Percentiles rank a stretch among this genome's conserved stretches.
Conservation (phyloP, 768 basidiomycete genomes). For the Rhodotorula taiwanensis region DNA sequence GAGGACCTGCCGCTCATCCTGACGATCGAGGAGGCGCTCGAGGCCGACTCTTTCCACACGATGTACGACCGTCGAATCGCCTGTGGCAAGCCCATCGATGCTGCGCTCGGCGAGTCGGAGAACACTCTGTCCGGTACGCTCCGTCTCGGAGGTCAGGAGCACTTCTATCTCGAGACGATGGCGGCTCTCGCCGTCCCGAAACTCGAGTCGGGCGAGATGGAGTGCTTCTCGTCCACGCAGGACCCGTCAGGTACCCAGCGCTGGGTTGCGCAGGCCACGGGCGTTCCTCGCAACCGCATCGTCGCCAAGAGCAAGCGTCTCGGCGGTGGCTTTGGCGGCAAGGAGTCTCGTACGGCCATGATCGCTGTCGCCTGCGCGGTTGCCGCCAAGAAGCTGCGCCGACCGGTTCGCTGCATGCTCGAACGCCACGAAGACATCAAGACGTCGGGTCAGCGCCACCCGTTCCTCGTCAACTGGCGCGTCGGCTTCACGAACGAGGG, state of each 20-base stretch:
- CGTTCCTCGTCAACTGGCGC: slow-evolving; percentile 34
- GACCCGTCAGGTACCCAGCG: slow-evolving; percentile 37
- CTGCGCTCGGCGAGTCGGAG: slow-evolving; percentile 33
- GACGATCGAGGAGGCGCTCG: slow-evolving; percentile 39
- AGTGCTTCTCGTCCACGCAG: slow-evolving; percentile 37
- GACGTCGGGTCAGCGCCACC: slow-evolving; percentile 39
- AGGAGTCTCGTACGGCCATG: slow-evolving; percentile 33
- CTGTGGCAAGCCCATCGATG: slow-evolving; percentile 29
- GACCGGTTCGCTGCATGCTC: slow-evolving; percentile 39
- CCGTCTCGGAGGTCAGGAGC: slow-evolving; percentile 18
- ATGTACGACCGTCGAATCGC: slow-evolving; percentile 29
- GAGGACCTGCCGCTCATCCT: slow-evolving; percentile 39
- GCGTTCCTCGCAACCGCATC: slow-evolving; percentile 38
- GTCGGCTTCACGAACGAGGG: slow-evolving; percentile 39
- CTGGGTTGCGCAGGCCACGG: slow-evolving; percentile 37
- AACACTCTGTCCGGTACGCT: slow-evolving; percentile 30
- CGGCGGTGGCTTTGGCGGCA: slow-evolving; percentile 40
- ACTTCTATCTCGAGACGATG: slow-evolving; percentile 25
- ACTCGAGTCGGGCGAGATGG: slow-evolving; percentile 40
- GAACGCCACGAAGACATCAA: slow-evolving; percentile 40
- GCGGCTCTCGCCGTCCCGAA: slow-evolving; percentile 37
- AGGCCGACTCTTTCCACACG: slow-evolving; percentile 27
- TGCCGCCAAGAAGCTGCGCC: slow-evolving; percentile 35
- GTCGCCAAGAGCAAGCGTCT: slow-evolving; percentile 31
- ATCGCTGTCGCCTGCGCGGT: slow-evolving; percentile 35